These are phyloP conservation scores for Epichloe hybrida DNA, from an alignment of 2,329 filamentous ascomycete species.

Conservation along the genomic window DNA sequence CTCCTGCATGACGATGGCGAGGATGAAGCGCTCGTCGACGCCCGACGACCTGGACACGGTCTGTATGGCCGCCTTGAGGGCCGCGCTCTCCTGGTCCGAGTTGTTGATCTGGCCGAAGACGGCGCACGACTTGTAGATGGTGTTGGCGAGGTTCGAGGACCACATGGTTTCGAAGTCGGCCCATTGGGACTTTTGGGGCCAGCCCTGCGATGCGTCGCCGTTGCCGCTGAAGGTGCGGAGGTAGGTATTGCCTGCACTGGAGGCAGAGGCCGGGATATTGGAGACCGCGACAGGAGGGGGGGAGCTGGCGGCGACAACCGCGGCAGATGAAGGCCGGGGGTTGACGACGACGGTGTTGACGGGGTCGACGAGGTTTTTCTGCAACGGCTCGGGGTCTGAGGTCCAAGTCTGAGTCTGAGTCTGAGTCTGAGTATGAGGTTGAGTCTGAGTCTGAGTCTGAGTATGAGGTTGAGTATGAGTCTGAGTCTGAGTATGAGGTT, in stretches of 20 bases:
- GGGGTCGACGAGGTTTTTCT: neutral
- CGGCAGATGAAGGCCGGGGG: neutral
- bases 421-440: no score
- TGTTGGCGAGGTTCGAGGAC: conserved; percentile 8
- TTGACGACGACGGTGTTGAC: no score
- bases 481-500: no score
- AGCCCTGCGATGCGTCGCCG: conserved; percentile 10
- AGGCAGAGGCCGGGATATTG: neutral
- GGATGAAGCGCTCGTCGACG: conserved; percentile 27
- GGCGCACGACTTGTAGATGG: conserved; percentile 7
- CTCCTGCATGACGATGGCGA: conserved; percentile 31
- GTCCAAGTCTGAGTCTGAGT: neutral
- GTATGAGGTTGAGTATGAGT: no score
- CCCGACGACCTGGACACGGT: conserved; percentile 13
- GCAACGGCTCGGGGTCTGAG: neutral
- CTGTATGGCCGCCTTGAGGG: conserved; percentile 20
- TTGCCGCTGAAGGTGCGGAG: neutral
- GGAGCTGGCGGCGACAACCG: neutral
- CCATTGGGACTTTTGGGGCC: conserved; percentile 17
- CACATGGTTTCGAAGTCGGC: conserved; percentile 17
- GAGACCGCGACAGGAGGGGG: neutral
- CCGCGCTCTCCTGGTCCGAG: conserved; percentile 1
- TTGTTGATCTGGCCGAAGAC: conserved; percentile 8
- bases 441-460: neutral
- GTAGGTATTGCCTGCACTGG: neutral